Evolutionary conservation across 2,329 filamentous ascomycete species (phyloP), one percentile per base, ranked within the genome.

Genomic region (Penicillium sp.): DNA sequence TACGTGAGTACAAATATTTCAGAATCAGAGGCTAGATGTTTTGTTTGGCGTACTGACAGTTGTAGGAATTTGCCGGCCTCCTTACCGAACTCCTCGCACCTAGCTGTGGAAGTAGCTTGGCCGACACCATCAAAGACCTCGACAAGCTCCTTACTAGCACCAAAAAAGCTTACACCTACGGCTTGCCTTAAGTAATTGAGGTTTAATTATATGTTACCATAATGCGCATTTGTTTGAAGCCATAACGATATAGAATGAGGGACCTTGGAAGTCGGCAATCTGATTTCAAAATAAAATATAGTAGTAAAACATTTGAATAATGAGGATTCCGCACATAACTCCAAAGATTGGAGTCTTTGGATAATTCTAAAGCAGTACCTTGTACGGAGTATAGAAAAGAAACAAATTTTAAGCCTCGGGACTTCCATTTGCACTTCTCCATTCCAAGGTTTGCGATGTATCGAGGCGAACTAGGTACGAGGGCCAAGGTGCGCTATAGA

Each of bases 1-100:
- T 4, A 24, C 20, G 36, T 39, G 36, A 39, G 36, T 39, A 39
- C 36, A 39, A 39, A 39, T 39, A 39, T 24, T 24, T 24, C 20
- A 39, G 36, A 39, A 39, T 39, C 36, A 39, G 36, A 39, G 36
- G 36, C 36, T 39, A 39, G 36, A 39, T 39, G 36, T 39, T 39
- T 24, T 39, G 36, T 39, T 39, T 39, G 36, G 36, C 12, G 36
- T 39, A 39, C 36, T 39, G 21, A 39, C 36, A 39, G 36, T 39
- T 39, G 21, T 39, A 39, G 36, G 36, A 26, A 9, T 39, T 39
- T 39, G 20, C 36, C 21, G 36, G 24, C 21, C 20, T 39, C 36
- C 36, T 39, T 39, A 39, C 36, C 36, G 36, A 24, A 2, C 9
- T 39, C 20, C 36, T 39, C 36, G 36, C 36, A 39, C 36, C 36